Evolutionary conservation across 306 rosid genomes (phyloP), one percentile per base, ranked within the genome.

Genomic region (Elaeagnus macrophylla): DNA sequence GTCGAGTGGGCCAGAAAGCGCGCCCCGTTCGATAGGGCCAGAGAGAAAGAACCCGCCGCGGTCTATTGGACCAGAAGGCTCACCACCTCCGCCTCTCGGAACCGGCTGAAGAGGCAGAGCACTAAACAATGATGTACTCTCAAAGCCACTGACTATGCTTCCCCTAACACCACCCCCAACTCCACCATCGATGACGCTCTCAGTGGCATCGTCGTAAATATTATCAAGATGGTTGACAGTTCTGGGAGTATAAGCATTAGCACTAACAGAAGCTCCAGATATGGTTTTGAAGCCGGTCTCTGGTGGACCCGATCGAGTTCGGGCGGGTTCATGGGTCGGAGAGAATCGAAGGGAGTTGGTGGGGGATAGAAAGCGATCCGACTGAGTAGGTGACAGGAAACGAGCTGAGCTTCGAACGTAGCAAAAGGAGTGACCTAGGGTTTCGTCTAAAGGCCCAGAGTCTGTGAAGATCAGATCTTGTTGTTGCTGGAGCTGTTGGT

Each of bases 201-300:
- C 88, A 20, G 48, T 60, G 36, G 59, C 45, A 61, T 78, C 84
- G 61, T 75, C 65, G 12, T 79, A 70, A 72, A 72, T 53, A 39
- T 75, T 25, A 54, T 81, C 84, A 72, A 53, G 72, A 75, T 67
- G 82, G 69, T 75, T 72, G 46, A 81, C 82, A 20, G 88, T 81
- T 67, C 88, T 63, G 0, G 84, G 81, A 0, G 88, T 75, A 1
- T 84, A 81, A 51, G 72, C 84, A 75, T 81, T 81, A 61, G 88
- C 88, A 67, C 88, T 81, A 19, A 81, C 82, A 6, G 88, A 81
- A 60, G 84, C 88, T 51, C 88, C 88, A 0, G 81, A 81, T 18
- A 81, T 81, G 0, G 88, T 70, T 53, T 72, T 78, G 52, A 81
- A 81, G 7, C 84, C 78, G 64, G 84, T 81, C 57, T 81, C 86